Evolutionary conservation across 108 stramenopile species (phyloP), one percentile per base, ranked within the genome.

Genomic region (Stephanodiscus minutulus): DNA sequence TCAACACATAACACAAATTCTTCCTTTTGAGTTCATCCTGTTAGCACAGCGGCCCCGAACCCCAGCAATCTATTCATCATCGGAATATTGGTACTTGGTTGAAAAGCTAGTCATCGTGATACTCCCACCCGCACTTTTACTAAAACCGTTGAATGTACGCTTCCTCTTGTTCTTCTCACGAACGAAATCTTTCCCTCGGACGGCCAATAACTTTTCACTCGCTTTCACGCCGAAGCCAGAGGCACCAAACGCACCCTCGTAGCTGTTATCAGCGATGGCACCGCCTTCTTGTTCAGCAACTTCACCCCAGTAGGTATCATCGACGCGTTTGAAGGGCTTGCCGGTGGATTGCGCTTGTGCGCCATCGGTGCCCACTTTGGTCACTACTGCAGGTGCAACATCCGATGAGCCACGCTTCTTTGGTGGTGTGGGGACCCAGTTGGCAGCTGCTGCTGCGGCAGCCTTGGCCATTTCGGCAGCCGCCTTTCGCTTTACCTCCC

Each of bases 151-250:
- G 64, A 91, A 96, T 0, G 86, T 87, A 46, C 98, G 83, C 86
- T 99, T 99, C 74, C 95, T 84, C 82, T 99, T 99, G 28, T 96
- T 99, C 85, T 99, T 99, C 84, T 99, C 99, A 58, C 98, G 96
- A 56, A 94, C 89, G 68, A 99, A 99, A 63, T 97, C 95, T 74
- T 98, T 98, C 22, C 99, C 99, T 28, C 96, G 84, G 7, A 98
- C 97, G 43, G 87, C 81, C 66, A 97, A 61, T 29, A 99, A 82
- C 64, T 95, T 97, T 68, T 97, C 88, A 57, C 87, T 94, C 3
- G 98, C 96, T 68, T 88, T 95, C 28, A 87, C 83, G 39, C 99
- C 99, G 80, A 93, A 99, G 25, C 99, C 99, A n/a, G 83, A 71
- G 12, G 81, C 69, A 33, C 99, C 98, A 74, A 98, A 99, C 0